Conservation (phyloP, 2,329 filamentous ascomycete species). For the Incumbomyces delicatus region DNA sequence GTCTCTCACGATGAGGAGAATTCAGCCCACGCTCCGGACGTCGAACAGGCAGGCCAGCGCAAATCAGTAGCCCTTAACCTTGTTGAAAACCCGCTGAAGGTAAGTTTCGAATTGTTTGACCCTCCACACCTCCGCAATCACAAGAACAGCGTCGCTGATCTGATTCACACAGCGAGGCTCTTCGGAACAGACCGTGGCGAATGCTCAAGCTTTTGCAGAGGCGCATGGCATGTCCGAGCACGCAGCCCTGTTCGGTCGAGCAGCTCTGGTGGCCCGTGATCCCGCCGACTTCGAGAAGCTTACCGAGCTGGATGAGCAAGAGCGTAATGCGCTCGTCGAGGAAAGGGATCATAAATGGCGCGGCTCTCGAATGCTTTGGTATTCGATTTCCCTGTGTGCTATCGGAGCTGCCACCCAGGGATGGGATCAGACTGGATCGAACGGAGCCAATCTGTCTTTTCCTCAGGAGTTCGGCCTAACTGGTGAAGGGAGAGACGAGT, state of each 20-base stretch:
- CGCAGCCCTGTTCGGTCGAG: constrained; percentile 13
- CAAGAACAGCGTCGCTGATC: not conserved
- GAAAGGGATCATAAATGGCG: constrained; percentile 29
- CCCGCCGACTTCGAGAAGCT: constrained; percentile 39
- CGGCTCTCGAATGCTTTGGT: constrained; percentile 28
- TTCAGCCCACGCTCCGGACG: not conserved
- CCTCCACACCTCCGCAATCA: too few relatives aligned
- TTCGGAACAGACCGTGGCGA: constrained; percentile 23
- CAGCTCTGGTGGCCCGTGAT: constrained; percentile 27
- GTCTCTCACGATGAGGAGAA: too few relatives aligned
- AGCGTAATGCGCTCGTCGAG: constrained; percentile 25
- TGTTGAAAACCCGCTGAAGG: constrained; percentile 38
- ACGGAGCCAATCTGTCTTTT: constrained; percentile 37
- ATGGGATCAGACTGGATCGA: constrained; percentile 37
- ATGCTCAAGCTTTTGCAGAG: constrained; percentile 27
- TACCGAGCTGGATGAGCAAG: constrained; percentile 24
- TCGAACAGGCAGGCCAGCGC: constrained; percentile 23
- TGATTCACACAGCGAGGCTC: constrained; percentile 23
- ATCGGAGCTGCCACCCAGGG: constrained; percentile 34
- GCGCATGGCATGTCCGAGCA: constrained; percentile 4
- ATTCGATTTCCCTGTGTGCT: constrained; percentile 31
- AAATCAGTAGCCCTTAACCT: constrained; percentile 37
- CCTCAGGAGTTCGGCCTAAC: constrained; percentile 29
- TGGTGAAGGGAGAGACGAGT: constrained; percentile 20
- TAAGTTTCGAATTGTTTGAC: constrained; percentile 19